Evolutionary conservation across 2,329 filamentous ascomycete species (phyloP), one percentile per base, ranked within the genome.

Genomic region (Alternaria angustiovoidea): DNA sequence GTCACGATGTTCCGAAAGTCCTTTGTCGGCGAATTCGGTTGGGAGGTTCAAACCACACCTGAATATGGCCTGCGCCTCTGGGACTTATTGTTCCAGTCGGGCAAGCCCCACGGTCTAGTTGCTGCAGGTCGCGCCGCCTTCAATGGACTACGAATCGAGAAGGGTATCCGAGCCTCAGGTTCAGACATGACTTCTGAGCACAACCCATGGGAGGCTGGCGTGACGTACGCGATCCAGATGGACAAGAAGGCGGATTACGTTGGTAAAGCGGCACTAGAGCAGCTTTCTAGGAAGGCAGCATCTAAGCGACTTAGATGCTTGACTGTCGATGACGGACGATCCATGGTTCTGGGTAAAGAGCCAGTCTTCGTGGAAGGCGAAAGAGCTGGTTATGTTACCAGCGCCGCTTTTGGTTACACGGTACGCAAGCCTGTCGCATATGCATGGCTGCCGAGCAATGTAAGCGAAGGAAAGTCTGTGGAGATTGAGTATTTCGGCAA

Each of bases 401-500:
- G 81, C 52, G 83, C 87, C 1, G 86, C 84, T 0, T 89, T 88
- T 67, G 87, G 85, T 0, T 89, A 86, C 66, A 86, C 84, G 0
- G 70, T 89, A 9, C 75, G 85, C 26, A 87, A 85, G 72, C 87
- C 87, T 0, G 79, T 89, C 12, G 87, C 86, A 0, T 89, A 86
- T 70, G 83, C 86, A 0, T 88, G 86, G 77, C 74, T 89, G 12
- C 86, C 86, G 0, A 79, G 72, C 11, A 67, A 65, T 2, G 68
- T 88, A 2, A 58, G 54, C 0, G 82, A 85, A 43, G 86, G 86
- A 0, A 79, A 82, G 3, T 57, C 66, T 0, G 85, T 89, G 0
- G 86, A 88, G 68, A 81, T 89, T 57, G 86, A 88, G 66, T 89
- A 89, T 68, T 89, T 89, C 73, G 86, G 86, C 5, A 77, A 75